Conservation (phyloP, 2,329 filamentous ascomycete genomes). For the Hypomyces perniciosus region DNA sequence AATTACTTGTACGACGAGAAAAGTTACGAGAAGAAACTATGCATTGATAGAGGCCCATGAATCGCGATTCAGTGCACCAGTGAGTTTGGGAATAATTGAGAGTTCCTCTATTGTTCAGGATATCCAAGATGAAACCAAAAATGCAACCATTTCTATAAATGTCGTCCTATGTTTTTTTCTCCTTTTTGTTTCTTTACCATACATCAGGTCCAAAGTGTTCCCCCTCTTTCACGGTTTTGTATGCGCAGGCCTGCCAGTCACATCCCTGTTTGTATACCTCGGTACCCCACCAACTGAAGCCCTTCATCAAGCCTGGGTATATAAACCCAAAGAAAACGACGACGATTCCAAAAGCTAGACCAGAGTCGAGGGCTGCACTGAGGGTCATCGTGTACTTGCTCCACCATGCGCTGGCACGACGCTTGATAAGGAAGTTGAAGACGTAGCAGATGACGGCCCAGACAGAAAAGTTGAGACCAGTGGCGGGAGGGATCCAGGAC, state of each 20-base stretch:
- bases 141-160: neutral
- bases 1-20: constrained; percentile 24
- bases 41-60: constrained; percentile 22
- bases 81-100: neutral
- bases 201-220: constrained; percentile 59
- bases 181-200: constrained; percentile 37
- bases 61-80: neutral
- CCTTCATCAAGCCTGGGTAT: constrained; percentile 68
- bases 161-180: neutral
- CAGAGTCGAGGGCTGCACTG: constrained; percentile 75
- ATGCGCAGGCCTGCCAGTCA: constrained; percentile 77
- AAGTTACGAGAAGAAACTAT: constrained; percentile 13
- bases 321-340: constrained; percentile 81
- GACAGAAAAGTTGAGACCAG: constrained; percentile 80
- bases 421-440: constrained; percentile 73
- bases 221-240: constrained; percentile 56
- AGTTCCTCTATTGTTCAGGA: neutral
- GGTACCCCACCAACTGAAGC: constrained; percentile 83
- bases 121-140: neutral
- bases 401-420: constrained; percentile 71
- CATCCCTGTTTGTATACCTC: constrained; percentile 79
- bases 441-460: constrained; percentile 81
- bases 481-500: constrained; percentile 81
- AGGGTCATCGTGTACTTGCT: constrained; percentile 87
- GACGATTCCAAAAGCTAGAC: constrained; percentile 74